Base-by-base conservation (phyloP, 2,329 filamentous ascomycete species). In the Neurospora sp. region DNA sequence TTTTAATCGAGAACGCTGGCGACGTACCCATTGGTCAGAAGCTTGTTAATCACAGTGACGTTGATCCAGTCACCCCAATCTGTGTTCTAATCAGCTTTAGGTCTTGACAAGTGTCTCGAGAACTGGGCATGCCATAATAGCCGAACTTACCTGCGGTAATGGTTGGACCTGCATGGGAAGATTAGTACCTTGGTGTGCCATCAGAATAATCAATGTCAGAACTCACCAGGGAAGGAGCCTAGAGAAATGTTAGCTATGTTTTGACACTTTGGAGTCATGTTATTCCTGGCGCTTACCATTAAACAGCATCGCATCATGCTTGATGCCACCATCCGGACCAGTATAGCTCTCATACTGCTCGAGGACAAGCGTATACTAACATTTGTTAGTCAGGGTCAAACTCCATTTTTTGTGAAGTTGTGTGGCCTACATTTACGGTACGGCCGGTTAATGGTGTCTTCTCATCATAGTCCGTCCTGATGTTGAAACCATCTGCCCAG, bases 21-120 rank as follows among this genome's bases (percentile, higher is more conserved):
- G 17, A 66, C 70, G 40, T 43, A 70, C 70, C 70, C 70, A 39
- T 77, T 77, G 10, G 72, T 69, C 5, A 81, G 82, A 2, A 90
- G 83, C 17, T 85, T 81, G 76, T 91, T 91, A 77, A 86, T 82
- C 71, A 90, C 83, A 46, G 87, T 86, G 66, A 90, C 84, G 43
- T 88, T 78, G 17, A 82, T 74, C 23, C 70, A 74, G 73, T 83
- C 82, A 37, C 82, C 82, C 81, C 82, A 83, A 71, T 83, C 79
- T 39, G 80, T 83, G 41, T 80, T 68, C 37, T 23, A 1, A 46
- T 65, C 40, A 33, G 52, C 12, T 62, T 33, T 33, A 62, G 23
- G 12, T 33, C 52, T 10, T 17, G 23, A 33, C 1, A 4, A 69
- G 19, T 3, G 23, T 17, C 15, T 62, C 3, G 15, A 12, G 15